A percentile compares a stretch with the other conserved stretches of the same genome.
These are phyloP conservation scores for Penicillium expansum DNA, from an alignment of 2,329 filamentous ascomycete genomes.

Conservation along the genomic window DNA sequence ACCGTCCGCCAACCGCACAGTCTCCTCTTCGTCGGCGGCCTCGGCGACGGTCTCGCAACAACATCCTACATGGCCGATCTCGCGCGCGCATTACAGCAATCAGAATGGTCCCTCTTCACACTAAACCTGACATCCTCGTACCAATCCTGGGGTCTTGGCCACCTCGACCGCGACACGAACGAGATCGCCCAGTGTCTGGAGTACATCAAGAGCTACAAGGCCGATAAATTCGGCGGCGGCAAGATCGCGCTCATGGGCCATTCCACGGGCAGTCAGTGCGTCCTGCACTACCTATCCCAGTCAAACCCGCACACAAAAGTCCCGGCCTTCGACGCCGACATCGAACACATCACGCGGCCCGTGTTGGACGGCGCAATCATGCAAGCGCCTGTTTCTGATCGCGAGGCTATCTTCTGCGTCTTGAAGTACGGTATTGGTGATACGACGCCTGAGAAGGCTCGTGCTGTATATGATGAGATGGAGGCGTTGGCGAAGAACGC, in stretches of 20 bases:
- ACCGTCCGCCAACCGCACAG: constrained; percentile 43
- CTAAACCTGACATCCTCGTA: constrained; percentile 54
- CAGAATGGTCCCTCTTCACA: constrained; percentile 55
- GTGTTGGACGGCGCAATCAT: constrained; percentile 71
- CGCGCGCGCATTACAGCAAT: constrained; percentile 45
- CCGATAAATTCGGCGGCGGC: constrained; percentile 28
- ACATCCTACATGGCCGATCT: constrained; percentile 55
- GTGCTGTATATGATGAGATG: constrained; percentile 32
- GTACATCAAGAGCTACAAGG: constrained; percentile 49
- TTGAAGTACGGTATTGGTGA: constrained; percentile 29
- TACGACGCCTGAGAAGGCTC: constrained; percentile 23
- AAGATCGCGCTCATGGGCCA: constrained; percentile 66
- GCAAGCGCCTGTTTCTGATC: constrained; percentile 76
- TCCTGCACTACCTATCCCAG: constrained; percentile 59
- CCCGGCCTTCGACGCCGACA: constrained; percentile 29
- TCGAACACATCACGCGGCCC: constrained; percentile 44
- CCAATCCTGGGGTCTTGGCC: constrained; percentile 54
- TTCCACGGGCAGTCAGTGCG: constrained; percentile 67
- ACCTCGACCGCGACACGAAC: constrained; percentile 52
- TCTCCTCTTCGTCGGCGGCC: constrained; percentile 58
- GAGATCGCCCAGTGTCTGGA: constrained; percentile 53
- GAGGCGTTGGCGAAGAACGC: constrained; percentile 33
- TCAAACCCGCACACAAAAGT: constrained; percentile 40
- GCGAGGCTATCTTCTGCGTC: constrained; percentile 58
- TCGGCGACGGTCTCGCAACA: constrained; percentile 57